These are phyloP conservation scores for Aspergillus avenaceus DNA, from an alignment of 495 filamentous ascomycete species.

Conservation along the genomic window DNA sequence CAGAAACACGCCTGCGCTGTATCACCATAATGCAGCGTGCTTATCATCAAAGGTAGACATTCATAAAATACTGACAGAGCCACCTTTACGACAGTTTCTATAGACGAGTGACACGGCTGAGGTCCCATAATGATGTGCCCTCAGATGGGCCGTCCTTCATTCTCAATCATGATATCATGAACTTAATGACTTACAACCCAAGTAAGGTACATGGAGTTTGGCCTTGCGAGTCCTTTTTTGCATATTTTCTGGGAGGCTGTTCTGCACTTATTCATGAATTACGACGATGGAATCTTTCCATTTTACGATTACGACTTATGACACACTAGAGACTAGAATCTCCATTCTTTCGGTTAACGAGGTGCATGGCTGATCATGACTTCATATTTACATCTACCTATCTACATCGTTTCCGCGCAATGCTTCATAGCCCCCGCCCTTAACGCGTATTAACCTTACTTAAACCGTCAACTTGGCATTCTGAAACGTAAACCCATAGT, in stretches of 20 bases:
- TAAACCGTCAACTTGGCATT: constrained; percentile 7
- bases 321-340: background rate
- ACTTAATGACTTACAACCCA: too few species aligned
- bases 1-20: background rate
- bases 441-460: background rate
- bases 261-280: background rate
- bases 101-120: too few species aligned
- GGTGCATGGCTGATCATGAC: background rate
- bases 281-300: background rate
- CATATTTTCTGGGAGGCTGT: background rate
- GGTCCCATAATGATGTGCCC: too few species aligned
- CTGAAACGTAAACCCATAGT: constrained; percentile 27
- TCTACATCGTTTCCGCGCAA: too few species aligned
- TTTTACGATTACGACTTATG: background rate
- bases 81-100: background rate
- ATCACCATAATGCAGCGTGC: background rate
- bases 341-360: background rate
- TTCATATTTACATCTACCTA: background rate
- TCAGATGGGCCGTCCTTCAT: too few species aligned
- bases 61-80: background rate
- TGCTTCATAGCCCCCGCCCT: too few species aligned
- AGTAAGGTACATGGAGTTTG: too few species aligned
- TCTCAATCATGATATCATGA: too few species aligned
- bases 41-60: background rate
- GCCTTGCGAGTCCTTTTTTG: too few species aligned